Base-by-base conservation (phyloP, 441 rosid genomes). In the Erodium chrysanthum region DNA sequence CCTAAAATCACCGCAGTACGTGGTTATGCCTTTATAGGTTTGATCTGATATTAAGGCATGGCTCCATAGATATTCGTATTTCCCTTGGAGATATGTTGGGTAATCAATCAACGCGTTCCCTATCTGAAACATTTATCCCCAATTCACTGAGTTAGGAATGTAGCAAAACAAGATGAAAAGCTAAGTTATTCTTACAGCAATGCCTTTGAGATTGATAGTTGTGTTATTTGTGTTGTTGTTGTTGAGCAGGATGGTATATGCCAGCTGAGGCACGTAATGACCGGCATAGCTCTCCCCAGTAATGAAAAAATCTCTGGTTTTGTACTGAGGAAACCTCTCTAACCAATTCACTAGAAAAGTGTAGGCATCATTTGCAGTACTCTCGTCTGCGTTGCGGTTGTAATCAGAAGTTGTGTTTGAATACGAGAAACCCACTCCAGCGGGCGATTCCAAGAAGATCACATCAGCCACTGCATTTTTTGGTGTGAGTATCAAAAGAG, bases 261-360 rank as follows among this genome's bases (percentile, higher is more conserved):
- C 81, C 5, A 81, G 78, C 66, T 81, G 82, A 54, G 84, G 81
- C 6, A 68, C 81, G 14, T 74, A 81, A 59, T 81, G 82, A 0
- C 84, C 79, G 1, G 77, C 82, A 58, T 81, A 81, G 56, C 84
- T 78, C 77, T 81, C 82, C 15, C 83, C 78, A 0, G 78, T 1
- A 31, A 81, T 79, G 54, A 25, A 81, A 15, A 79, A 77, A 65
- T 81, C 81, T 2, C 73, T 40, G 9, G 33, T 65, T 33, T 81
- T 81, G 59, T 79, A 81, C 61, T 81, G 68, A 1, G 84, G 79
- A 59, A 76, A 81, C 60, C 84, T 78, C 68, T 78, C 80, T 5
- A 76, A 71, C 82, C 79, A 81, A 68, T 78, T 81, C 0, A 78
- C 48, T 9, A 78, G 67, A 60, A 74, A 78, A 20, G 52, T 46